Percentiles rank a stretch among this genome's conserved stretches.
phyloP scores from a whole-genome alignment of 148 eudicot species.

The Silene latifolia region DNA sequence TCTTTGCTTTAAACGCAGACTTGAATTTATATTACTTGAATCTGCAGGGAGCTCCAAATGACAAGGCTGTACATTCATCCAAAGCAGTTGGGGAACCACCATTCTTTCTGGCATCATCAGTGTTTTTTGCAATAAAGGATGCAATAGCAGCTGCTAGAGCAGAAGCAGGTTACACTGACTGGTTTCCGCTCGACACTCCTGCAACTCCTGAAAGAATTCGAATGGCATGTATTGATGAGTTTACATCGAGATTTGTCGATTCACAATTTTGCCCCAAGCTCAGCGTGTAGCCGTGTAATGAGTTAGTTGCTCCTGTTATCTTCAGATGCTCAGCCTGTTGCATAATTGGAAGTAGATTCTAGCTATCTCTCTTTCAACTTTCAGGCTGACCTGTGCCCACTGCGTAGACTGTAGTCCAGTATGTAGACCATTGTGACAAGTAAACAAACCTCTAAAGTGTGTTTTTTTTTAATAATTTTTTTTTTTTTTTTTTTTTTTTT shows the following conservation, averaged over 20 bases:
- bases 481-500: too few relatives aligned
- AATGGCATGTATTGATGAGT: conserved; percentile 77
- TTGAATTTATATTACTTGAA: background rate
- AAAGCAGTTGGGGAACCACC: conserved; percentile 99
- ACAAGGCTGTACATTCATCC: conserved; percentile 88
- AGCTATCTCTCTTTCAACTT: too few relatives aligned
- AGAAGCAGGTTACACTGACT: conserved; percentile 53
- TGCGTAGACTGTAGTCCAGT: too few relatives aligned
- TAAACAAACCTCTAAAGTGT: too few relatives aligned
- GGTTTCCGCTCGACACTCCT: conserved; percentile 97
- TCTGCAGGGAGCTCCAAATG: conserved; percentile 76
- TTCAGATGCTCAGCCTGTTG: background rate
- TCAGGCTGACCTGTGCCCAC: too few relatives aligned
- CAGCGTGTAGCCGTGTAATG: conserved; percentile 56
- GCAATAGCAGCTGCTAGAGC: conserved; percentile 83
- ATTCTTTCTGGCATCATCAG: conserved; percentile 84
- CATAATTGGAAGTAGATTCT: background rate
- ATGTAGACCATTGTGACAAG: too few relatives aligned
- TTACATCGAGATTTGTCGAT: conserved; percentile 41
- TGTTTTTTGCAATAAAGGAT: conserved; percentile 89
- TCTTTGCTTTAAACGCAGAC: background rate
- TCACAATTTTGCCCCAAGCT: conserved; percentile 73
- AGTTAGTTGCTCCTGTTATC: background rate
- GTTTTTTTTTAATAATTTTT: too few relatives aligned
- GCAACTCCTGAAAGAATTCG: conserved; percentile 98